Evolutionary conservation across 2,329 filamentous ascomycete species (phyloP).

Genomic region (Clarireedia monteithiana): DNA sequence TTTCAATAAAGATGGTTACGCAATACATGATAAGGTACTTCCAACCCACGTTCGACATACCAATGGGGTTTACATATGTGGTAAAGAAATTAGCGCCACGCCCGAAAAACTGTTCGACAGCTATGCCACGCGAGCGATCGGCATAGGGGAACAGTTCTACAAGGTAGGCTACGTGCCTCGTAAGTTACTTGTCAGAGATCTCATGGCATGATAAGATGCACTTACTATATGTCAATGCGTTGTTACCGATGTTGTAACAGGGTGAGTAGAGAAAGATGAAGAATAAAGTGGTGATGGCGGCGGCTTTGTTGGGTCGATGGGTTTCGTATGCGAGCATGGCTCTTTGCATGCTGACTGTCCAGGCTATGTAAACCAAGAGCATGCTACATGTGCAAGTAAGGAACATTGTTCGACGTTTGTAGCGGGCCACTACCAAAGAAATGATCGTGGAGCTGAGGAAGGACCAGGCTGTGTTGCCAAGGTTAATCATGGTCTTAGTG

Average conservation of each 20-base stretch:
- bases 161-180: conserved; percentile 37
- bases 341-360: conserved; percentile 43
- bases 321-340: conserved; percentile 30
- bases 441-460: conserved; percentile 35
- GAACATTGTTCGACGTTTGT: conserved; percentile 43
- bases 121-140: conserved; percentile 17
- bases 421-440: conserved; percentile 36
- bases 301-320: conserved; percentile 17
- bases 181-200: not conserved
- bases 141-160: conserved; percentile 53
- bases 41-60: conserved; percentile 24
- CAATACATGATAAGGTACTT: conserved; percentile 34
- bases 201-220: not conserved
- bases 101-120: conserved; percentile 28
- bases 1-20: conserved; percentile 34
- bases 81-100: conserved; percentile 29
- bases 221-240: conserved; percentile 55
- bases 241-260: conserved; percentile 58
- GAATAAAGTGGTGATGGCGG: conserved; percentile 36
- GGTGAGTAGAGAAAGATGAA: conserved; percentile 55
- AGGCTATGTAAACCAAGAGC: conserved; percentile 45
- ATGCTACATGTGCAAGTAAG: conserved; percentile 46
- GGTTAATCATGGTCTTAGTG: conserved; percentile 40
- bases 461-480: conserved; percentile 38
- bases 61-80: conserved; percentile 39